Evolutionary conservation across 2,329 filamentous ascomycete species (phyloP), one percentile per base, ranked within the genome.

Genomic region (Penicillium sp.): DNA sequence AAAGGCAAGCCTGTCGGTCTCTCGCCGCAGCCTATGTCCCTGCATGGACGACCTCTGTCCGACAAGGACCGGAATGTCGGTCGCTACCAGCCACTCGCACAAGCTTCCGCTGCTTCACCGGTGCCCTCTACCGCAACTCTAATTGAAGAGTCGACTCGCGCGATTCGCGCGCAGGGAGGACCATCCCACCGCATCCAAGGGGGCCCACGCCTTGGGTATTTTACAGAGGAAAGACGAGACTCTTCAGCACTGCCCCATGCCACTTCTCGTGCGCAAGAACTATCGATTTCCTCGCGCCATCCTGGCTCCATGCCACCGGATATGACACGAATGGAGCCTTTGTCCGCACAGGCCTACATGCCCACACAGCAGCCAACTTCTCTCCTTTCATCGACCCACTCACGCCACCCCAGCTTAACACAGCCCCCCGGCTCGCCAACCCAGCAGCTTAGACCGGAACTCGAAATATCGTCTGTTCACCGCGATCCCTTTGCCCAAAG

Each of bases 141-240:
- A 38, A 66, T 58, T 44, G 77, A 77, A 35, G 77, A 78, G 47
- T 43, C 66, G 33, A 62, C 69, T 31, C 70, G 72, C 38, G 61
- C 66, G 38, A 71, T 72, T 52, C 72, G 73, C 29, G 61, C 66
- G 5, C 69, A 76, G 41, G 58, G 70, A 15, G 66, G 67, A 23
- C 62, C 69, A 41, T 60, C 69, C 15, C 70, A 72, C 60, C 71
- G 71, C 29, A 62, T 70, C 39, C 71, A 70, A 31, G 29, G 29
- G 58, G 78, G 78, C n/a, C 78, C 78, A 9, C 75, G 73, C 29
- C 57, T 74, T 53, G 78, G 78, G 39, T 77, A 77, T 48, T 80
- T 80, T 57, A 72, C 73, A 31, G 77, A 80, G 13, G 76, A 77
- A 8, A 66, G 72, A 27, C 66, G 72, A 35, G 75, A 77, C 19